Base-by-base conservation (phyloP, 768 basidiomycete genomes). In the Rhodotorula taiwanensis region DNA sequence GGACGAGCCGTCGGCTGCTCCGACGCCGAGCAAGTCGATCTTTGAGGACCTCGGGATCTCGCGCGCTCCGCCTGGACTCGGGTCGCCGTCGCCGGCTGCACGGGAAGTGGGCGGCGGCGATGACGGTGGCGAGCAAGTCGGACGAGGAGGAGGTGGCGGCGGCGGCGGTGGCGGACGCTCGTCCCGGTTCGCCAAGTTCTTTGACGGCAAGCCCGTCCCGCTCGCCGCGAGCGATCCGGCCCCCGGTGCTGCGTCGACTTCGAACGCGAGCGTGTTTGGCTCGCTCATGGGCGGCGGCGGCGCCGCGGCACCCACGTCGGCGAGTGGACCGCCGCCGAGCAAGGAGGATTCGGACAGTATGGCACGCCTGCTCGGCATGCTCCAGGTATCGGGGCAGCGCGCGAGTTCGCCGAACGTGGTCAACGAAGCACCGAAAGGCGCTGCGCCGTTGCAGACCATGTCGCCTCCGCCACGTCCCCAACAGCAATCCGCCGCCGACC, bases 121-220 rank as follows among this genome's bases (percentile, higher is more conserved):
- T 7, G 30, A 14, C 13, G 28, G 25, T 11, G 34, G n/a, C n/a
- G n/a, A n/a, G n/a, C n/a, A n/a, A n/a, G n/a, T n/a, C n/a, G n/a
- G n/a, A 10, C 36, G 36, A 10, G 18, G 27, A 33, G 25, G 28
- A 27, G n/a, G 20, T 21, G 31, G 44, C 56, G 13, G n/a, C 52
- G 7, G 11, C 3, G 30, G 15, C 13, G 28, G 25, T 11, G 56
- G 54, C 25, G 60, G 64, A 5, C 44, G 68, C 7, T 41, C 34
- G 3, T 65, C 63, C n/a, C 60, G 67, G 30, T 69, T 69, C 54
- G 68, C 68, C 33, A 59, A 56, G 51, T 69, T 69, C 60, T 69
- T 69, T 47, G 68, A 69, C 34, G 68, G 57, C 55, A 64, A 63
- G 55, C 58, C 66, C n/a, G n/a, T n/a, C n/a, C n/a, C n/a, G n/a